phyloP scores from a whole-genome alignment of 352 stramenopile species.

The Thraustochytrium sp. region DNA sequence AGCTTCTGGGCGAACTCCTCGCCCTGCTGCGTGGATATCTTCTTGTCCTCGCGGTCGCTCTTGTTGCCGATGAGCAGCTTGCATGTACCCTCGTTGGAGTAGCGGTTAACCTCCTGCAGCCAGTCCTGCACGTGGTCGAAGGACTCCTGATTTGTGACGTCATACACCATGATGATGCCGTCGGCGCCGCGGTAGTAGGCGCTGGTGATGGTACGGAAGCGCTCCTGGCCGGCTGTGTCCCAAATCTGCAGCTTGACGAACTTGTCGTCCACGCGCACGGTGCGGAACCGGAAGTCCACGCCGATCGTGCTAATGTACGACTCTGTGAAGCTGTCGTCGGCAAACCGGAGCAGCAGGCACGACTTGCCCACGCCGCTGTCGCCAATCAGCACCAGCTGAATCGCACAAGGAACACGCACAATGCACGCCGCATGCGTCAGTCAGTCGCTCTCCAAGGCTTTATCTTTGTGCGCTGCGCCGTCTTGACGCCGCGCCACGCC shows the following conservation, averaged over 20 bases:
- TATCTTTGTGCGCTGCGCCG: background rate
- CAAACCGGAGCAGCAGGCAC: conserved; percentile 96
- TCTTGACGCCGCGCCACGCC: background rate
- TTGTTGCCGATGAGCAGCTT: conserved; percentile 99
- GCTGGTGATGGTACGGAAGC: conserved; percentile 98
- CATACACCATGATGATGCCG: conserved; percentile 93
- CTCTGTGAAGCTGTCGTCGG: conserved; percentile 98
- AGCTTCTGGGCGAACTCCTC: conserved; percentile 93
- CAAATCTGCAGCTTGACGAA: conserved; percentile 98
- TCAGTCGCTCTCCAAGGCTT: background rate
- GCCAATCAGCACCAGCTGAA: conserved; percentile 91
- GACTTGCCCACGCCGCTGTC: conserved; percentile 96
- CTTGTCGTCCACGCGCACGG: conserved; percentile 96
- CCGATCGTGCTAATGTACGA: conserved; percentile 99
- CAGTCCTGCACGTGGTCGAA: conserved; percentile 99
- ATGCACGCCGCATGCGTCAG: conserved; percentile 56
- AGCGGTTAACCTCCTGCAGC: conserved; percentile 96
- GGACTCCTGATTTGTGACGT: conserved; percentile 73
- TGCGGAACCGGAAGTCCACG: conserved; percentile 98
- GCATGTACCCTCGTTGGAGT: conserved; percentile 95
- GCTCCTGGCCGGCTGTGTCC: conserved; percentile 90
- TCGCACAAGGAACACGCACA: too few species aligned
- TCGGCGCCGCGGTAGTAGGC: conserved; percentile 98
- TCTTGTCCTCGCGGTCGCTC: conserved; percentile 92
- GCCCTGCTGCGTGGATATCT: conserved; percentile 88